A percentile compares a stretch with the other conserved stretches of the same genome.
Conservation (phyloP, 164 flowering plant species). For the Pachysandra terminalis region DNA sequence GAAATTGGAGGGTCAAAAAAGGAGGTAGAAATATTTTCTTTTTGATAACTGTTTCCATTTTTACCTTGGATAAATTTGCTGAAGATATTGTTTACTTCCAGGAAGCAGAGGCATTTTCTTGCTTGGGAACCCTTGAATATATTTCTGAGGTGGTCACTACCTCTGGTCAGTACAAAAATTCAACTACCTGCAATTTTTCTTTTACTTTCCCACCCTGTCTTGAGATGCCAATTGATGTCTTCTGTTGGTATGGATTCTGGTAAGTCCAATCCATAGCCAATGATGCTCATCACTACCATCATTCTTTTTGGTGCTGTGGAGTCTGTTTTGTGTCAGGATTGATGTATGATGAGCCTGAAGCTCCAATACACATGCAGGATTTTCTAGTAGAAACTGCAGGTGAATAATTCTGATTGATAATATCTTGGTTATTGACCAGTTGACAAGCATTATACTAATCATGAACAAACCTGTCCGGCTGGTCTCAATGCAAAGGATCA, state of each 20-base stretch:
- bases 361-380: too few species aligned
- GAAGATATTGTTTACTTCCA: conserved; percentile 10
- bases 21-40: conserved; percentile 9
- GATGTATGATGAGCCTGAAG: too few species aligned
- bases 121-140: conserved; percentile 14
- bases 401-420: too few species aligned
- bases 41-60: background rate
- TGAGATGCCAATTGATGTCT: background rate
- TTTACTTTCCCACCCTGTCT: too few species aligned
- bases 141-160: conserved; percentile 7
- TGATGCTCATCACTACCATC: too few species aligned
- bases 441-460: too few species aligned
- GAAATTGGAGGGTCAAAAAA: conserved; percentile 11
- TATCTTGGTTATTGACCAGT: too few species aligned
- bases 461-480: too few species aligned
- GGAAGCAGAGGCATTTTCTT: conserved; percentile 17
- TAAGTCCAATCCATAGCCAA: too few species aligned
- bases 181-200: background rate
- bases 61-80: background rate
- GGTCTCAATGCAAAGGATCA: too few species aligned
- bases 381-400: too few species aligned
- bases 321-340: conserved; percentile 11
- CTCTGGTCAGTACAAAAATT: conserved; percentile 9
- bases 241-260: too few species aligned
- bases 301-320: background rate